Percentiles rank a stretch among this genome's conserved stretches.
Conservation (phyloP, 2,329 filamentous ascomycete genomes). For the Aspergillus sergii region DNA sequence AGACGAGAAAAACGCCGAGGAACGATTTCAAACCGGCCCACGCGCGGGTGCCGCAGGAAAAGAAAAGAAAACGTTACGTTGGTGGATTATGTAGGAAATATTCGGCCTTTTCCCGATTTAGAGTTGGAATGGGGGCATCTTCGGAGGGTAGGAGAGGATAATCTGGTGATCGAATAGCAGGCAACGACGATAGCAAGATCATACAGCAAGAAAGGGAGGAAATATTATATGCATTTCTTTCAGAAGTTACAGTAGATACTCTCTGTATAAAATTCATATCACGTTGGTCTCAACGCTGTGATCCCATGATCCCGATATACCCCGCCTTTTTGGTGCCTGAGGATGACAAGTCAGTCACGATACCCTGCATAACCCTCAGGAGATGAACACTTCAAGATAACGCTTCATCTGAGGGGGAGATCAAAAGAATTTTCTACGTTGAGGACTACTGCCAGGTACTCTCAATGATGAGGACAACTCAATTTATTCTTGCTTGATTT, state of each 20-base stretch:
- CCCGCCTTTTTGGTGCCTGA: neutral
- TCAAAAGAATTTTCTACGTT: neutral
- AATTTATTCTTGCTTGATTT: neutral
- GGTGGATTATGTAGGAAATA: neutral
- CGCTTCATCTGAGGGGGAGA: neutral
- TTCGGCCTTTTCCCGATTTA: neutral
- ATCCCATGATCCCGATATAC: neutral
- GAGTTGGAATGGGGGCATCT: neutral
- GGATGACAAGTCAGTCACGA: neutral
- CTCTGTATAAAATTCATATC: neutral
- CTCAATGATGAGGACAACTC: neutral
- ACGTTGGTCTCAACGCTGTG: no score
- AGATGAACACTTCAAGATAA: neutral
- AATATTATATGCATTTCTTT: no score
- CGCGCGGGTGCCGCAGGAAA: constrained; percentile 14
- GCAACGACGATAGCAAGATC: neutral
- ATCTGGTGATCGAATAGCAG: neutral
- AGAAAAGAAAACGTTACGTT: neutral
- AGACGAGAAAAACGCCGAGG: neutral
- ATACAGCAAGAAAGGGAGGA: no score
- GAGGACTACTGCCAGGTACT: neutral
- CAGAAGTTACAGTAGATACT: neutral
- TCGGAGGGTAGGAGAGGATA: neutral
- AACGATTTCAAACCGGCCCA: neutral
- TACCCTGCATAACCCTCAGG: no score